Evolutionary conservation across 176 grass and related monocot genomes (phyloP).

Genomic region (Phyllostachys edulis): DNA sequence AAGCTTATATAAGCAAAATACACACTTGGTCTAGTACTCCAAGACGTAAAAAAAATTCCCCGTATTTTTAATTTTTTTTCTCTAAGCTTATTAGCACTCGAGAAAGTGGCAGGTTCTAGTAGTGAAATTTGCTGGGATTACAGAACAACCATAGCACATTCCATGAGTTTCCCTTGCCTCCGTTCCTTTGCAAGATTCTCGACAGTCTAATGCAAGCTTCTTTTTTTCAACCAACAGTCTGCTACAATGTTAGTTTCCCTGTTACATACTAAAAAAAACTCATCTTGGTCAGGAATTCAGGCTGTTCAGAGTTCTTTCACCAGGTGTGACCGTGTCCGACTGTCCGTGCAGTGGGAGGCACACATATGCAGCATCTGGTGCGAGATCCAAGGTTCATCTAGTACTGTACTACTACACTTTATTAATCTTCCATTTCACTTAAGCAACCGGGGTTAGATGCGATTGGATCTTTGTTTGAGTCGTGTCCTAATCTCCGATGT

Average conservation of each 20-base stretch:
- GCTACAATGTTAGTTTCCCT: not conserved
- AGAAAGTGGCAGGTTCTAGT: not conserved
- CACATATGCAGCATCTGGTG: not conserved
- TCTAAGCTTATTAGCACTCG: not conserved
- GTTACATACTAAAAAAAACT: not conserved
- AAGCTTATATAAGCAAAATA: too few relatives aligned
- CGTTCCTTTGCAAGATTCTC: not conserved
- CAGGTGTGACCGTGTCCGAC: not conserved
- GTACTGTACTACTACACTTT: not conserved
- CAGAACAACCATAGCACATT: not conserved
- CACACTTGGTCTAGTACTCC: too few relatives aligned
- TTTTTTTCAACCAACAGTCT: not conserved
- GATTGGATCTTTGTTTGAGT: not conserved
- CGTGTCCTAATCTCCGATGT: not conserved
- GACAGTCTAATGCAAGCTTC: not conserved
- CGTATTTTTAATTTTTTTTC: too few relatives aligned
- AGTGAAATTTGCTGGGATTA: not conserved
- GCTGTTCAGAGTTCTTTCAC: not conserved
- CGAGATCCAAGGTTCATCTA: conserved; percentile 29
- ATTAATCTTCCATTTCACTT: not conserved
- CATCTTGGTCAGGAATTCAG: not conserved
- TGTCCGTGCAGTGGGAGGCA: not conserved
- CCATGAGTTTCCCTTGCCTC: not conserved
- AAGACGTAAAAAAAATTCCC: too few relatives aligned
- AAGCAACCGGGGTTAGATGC: conserved; percentile 19